These are phyloP conservation scores for Sporothrix luriei DNA, from an alignment of 2,329 filamentous ascomycete species.

Conservation along the genomic window DNA sequence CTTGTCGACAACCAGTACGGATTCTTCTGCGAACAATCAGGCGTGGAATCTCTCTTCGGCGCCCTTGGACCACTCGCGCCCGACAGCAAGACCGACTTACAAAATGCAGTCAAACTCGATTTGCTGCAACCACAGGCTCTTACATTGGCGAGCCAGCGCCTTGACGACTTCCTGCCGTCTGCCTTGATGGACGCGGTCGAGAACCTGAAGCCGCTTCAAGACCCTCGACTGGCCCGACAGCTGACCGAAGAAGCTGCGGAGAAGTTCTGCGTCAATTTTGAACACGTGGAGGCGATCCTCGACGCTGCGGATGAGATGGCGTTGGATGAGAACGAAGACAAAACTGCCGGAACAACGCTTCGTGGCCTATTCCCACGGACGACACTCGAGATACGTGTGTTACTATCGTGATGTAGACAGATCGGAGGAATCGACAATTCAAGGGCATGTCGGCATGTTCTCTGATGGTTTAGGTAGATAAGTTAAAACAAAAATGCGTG, in stretches of 20 bases:
- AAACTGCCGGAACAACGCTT: slow-evolving; percentile 40
- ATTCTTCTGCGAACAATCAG: slow-evolving; percentile 76
- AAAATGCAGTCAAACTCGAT: slow-evolving; percentile 56
- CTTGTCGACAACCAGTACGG: slow-evolving; percentile 69
- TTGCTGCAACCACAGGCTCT: slow-evolving; percentile 64
- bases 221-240: slow-evolving; percentile 69
- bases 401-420: slow-evolving; percentile 52
- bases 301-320: slow-evolving; percentile 48
- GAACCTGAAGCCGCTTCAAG: slow-evolving; percentile 73
- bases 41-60: slow-evolving; percentile 65
- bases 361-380: slow-evolving; percentile 60
- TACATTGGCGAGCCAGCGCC: slow-evolving; percentile 67
- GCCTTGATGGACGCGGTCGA: slow-evolving; percentile 90
- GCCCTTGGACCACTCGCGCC: slow-evolving; percentile 51
- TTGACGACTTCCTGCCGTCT: slow-evolving; percentile 90
- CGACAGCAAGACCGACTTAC: slow-evolving; percentile 51
- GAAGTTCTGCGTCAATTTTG: slow-evolving; percentile 84
- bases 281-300: slow-evolving; percentile 57
- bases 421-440: background rate
- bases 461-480: background rate
- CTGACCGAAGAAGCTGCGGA: slow-evolving; percentile 83
- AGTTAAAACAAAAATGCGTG: background rate
- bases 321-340: slow-evolving; percentile 39
- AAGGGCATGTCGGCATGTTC: background rate
- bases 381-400: slow-evolving; percentile 61